Conservation (phyloP, 768 basidiomycete genomes). For the Kwoniella europaea region DNA sequence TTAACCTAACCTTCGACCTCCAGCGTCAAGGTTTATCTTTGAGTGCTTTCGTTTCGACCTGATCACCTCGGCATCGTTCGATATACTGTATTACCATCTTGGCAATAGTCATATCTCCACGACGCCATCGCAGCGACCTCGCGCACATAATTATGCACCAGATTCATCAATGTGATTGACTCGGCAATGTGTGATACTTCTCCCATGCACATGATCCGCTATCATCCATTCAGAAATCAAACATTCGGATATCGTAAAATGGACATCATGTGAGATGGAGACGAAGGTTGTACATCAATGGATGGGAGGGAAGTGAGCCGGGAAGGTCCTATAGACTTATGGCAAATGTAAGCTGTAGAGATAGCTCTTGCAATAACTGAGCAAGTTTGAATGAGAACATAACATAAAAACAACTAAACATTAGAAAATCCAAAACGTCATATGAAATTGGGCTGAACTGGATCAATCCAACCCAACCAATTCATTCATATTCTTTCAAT, state of each 20-base stretch:
- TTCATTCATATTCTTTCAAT: background rate
- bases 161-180: background rate
- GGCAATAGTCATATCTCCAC: too few species aligned
- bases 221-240: background rate
- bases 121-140: too few species aligned
- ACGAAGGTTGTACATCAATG: too few species aligned
- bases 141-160: too few species aligned
- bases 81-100: too few species aligned
- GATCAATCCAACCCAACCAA: background rate
- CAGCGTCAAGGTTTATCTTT: background rate
- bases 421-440: conserved; percentile 3
- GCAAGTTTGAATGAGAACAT: too few species aligned
- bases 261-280: background rate
- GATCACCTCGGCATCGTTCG: too few species aligned
- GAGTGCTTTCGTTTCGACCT: background rate
- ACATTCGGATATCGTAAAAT: background rate
- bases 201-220: background rate
- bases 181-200: background rate
- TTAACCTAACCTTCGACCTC: background rate
- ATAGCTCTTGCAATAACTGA: too few species aligned
- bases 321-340: too few species aligned
- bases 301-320: too few species aligned
- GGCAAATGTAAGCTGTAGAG: too few species aligned
- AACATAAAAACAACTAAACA: background rate
- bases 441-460: conserved; percentile 11